Base-by-base conservation (phyloP, 192 early-diverging fungal genomes). In the Coemansia sp. region DNA sequence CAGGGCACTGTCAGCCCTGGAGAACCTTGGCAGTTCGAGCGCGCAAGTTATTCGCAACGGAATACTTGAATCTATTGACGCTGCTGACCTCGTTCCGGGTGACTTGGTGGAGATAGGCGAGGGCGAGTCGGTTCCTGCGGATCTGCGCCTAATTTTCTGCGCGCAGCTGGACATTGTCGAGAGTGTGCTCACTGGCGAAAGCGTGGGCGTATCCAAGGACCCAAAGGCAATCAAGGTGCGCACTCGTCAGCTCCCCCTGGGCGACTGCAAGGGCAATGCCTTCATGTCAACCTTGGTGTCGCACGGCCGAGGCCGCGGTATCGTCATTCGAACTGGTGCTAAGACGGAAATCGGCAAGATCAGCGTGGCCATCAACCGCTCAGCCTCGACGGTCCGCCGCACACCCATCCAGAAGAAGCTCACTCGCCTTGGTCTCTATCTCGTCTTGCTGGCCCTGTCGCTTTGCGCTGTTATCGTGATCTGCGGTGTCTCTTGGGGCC, bases 211-310 rank as follows among this genome's bases (percentile, higher is more conserved):
- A 35, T 66, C 74, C 71, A 92, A 92, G 78, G 81, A 89, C 43
- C 60, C 82, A n/a, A 57, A 60, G 40, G 82, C 71, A 50, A 74
- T 81, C 65, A 79, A 84, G 60, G 71, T 72, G 65, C 77, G 74
- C 42, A 76, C 76, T 20, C 63, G 73, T 9, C 76, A 79, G 62
- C 73, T 83, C 57, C 90, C 91, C 13, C 79, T 98, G 7, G 92
- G 90, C 56, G 96, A 99, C 60, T 97, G 96, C 75, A 94, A 91
- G 73, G 93, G 95, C 43, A 96, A 93, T 70, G 94, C 93, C 7
- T 99, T 99, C 74, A 97, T 96, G 95, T 90, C 94, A 9, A 99
- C 95, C 3, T 83, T 92, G 6, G 93, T 97, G 24, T 86, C 93
- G 34, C 87, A 90, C 24, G 96, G 96, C 26, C 89, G 96, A 33